Evolutionary conservation across 2,329 filamentous ascomycete genomes (phyloP), one percentile per base, ranked within the genome.

Genomic region (Zymoseptoria ardabiliae): DNA sequence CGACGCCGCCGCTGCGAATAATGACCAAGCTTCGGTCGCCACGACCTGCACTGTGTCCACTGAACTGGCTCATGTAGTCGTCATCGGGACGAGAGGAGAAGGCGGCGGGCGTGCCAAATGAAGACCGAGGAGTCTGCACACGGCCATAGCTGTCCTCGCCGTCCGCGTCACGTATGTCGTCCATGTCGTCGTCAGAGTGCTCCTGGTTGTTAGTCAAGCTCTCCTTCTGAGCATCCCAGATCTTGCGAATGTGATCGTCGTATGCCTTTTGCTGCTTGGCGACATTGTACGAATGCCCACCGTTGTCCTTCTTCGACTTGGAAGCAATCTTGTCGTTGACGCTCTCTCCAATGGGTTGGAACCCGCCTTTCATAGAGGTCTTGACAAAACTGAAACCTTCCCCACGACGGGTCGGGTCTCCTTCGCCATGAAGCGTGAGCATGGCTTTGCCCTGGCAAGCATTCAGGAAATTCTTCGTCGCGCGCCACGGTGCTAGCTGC

Each of bases 311-410:
- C 59, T 81, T 75, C 63, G 79, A 78, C 69, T 94, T 93, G 17
- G 89, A 89, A 71, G 92, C 90, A 64, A 94, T 85, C 72, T 92
- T 90, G 62, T 92, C 89, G 69, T 91, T 89, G 62, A 92, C 90
- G 69, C 90, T 92, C 73, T 96, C 91, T 20, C 91, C 91, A 23
- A 95, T 84, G 20, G 91, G 88, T 70, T 92, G 90, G 74, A 97
- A 99, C 0, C 94, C 94, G 62, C 94, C 94, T 75, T 99, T 99
- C 94, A 99, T 99, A 0, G 91, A 96, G 0, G 92, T 97, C 71
- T 94, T 91, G 73, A 99, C 92, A 74, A 99, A 97, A 72, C 90
- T 97, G 78, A 97, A 96, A 2, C 90, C 94, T 61, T 97, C 86
- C 1, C 94, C 94, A 68, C 92, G 89, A 22, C 91, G 91, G 0